Conservation (phyloP, 2,329 filamentous ascomycete species). For the Calonectria pteridis region DNA sequence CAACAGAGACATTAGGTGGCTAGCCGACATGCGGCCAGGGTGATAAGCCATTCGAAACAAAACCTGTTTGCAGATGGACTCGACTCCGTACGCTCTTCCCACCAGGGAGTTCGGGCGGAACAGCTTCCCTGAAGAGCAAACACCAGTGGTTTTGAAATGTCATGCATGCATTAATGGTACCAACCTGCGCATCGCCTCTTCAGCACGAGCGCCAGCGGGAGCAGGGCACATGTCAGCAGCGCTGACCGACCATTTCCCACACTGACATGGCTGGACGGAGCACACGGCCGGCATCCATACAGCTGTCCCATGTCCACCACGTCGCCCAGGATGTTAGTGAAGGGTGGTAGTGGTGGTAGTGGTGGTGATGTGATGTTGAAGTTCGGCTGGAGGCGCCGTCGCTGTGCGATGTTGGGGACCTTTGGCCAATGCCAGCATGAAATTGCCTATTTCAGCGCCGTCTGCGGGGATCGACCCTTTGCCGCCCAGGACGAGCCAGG, state of each 20-base stretch:
- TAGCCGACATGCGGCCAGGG: conserved; percentile 1
- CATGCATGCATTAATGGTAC: conserved; percentile 4
- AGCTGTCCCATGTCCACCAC: not conserved
- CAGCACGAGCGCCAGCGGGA: not conserved
- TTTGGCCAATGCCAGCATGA: not conserved
- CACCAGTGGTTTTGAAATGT: not conserved
- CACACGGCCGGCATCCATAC: not conserved
- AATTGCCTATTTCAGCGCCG: conserved; percentile 18
- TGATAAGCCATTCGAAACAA: conserved; percentile 9
- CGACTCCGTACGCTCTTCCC: not conserved
- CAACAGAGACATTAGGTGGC: not conserved
- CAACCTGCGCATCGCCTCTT: not conserved
- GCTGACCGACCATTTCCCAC: not conserved
- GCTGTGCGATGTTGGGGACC: not conserved
- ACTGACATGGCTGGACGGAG: not conserved
- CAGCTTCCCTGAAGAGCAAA: conserved; percentile 8
- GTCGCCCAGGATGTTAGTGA: not conserved
- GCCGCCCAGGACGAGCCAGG: conserved; percentile 5
- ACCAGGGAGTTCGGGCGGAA: not conserved
- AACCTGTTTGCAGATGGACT: conserved; percentile 12
- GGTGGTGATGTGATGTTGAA: not conserved
- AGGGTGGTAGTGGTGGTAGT: not conserved
- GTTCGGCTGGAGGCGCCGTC: not conserved
- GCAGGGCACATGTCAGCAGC: conserved; percentile 9
- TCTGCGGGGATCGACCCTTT: conserved; percentile 14